Base-by-base conservation (phyloP, 78 protist species). In the Dictyostelium discoideum region DNA sequence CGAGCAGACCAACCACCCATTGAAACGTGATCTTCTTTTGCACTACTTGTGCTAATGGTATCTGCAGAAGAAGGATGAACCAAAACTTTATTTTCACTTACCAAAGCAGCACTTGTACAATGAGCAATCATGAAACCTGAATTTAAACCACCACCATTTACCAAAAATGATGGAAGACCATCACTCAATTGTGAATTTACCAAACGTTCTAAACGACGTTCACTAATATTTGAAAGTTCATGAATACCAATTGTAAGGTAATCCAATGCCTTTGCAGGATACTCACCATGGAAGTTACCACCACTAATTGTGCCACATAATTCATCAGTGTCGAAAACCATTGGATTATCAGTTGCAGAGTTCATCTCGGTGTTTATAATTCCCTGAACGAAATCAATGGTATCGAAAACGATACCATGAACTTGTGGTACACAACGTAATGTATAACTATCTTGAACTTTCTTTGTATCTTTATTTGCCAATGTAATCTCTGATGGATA, bases 241-340 rank as follows among this genome's bases (percentile, higher is more conserved):
- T 81, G 93, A 3, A 97, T 63, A 46, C 96, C 99, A 57, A 98
- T 96, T 1, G 98, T 96, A 2, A 98, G 96, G 44, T 63, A 97
- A 46, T 98, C 99, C 76, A 96, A 14, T 10, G 96, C 99, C 90
- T 97, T 98, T 18, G 93, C 98, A 14, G 97, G 96, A 57, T 97
- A 97, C 73, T 98, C 98, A 32, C 99, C 99, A 84, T 98, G 99
- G 96, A 98, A 98, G 79, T 98, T 98, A 37, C 99, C 99, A 37
- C 98, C 98, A 18, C 98, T 96, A 92, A 95, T 88, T 50, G 97
- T 63, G 5, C 85, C 42, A 42, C 87, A 29, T 3, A 54, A 46
- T 2, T 95, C 97, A 29, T 95, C 74, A 0, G 81, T 74, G 44
- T 39, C 29, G 44, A 98, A 98, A 50, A 98, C 98, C 97, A 98